A percentile compares a stretch with the other conserved stretches of the same genome.
Conservation (phyloP, 176 grass and related monocot species). For the sorghum (Sorghum bicolor) region Sorghum_bicolor_NCBIv3 NC_012878.2:6406001-6406500, state of each 20-base stretch:
- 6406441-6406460: background rate
- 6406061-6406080: constrained; percentile 23
- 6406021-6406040: constrained; percentile 41
- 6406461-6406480: background rate
- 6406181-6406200: background rate
- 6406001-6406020: constrained; percentile 31
- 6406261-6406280: background rate
- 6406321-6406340: background rate
- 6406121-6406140: constrained; percentile 4
- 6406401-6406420: background rate
- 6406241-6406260: background rate
- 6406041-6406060: constrained; percentile 42
- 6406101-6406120: constrained; percentile 1
- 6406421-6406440: background rate
- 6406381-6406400: background rate
- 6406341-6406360: background rate
- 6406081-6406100: constrained; percentile 8
- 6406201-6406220: background rate
- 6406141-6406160: background rate
- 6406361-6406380: background rate
- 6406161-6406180: background rate
- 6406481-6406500: background rate
- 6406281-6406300: background rate
- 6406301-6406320: background rate
- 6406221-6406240: background rate